Evolutionary conservation across 495 filamentous ascomycete species (phyloP).

Genomic region (Aspergillus ellipticus): DNA sequence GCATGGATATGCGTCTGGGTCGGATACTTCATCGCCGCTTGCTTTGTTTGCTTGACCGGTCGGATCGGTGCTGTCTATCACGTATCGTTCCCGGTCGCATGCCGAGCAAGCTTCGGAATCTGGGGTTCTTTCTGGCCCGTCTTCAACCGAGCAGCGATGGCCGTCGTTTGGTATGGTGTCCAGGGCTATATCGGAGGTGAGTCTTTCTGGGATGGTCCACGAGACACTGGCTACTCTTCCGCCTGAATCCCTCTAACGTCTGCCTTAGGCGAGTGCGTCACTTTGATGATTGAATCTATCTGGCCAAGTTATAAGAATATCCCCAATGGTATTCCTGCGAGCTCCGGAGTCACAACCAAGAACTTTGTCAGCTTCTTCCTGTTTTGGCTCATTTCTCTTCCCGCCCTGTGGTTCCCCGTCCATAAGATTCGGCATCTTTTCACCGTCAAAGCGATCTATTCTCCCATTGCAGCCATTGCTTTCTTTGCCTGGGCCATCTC

Average conservation of each 20-base stretch:
- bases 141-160: conserved; percentile 85
- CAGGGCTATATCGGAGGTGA: conserved; percentile 79
- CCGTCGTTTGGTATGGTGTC: conserved; percentile 74
- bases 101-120: conserved; percentile 74
- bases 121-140: conserved; percentile 90
- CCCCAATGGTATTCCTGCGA: conserved; percentile 61
- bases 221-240: neutral
- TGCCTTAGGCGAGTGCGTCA: conserved; percentile 61
- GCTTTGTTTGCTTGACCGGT: conserved; percentile 73
- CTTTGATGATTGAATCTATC: conserved; percentile 76
- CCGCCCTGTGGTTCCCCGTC: conserved; percentile 72
- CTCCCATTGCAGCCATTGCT: conserved; percentile 75
- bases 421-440: conserved; percentile 74
- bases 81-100: conserved; percentile 80
- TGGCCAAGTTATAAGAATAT: conserved; percentile 67
- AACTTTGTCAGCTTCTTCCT: conserved; percentile 78
- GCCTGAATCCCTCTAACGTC: conserved; percentile 4
- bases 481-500: conserved; percentile 92
- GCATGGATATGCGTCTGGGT: conserved; percentile 86
- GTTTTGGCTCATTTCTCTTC: conserved; percentile 78
- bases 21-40: conserved; percentile 73
- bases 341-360: conserved; percentile 69
- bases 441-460: conserved; percentile 84
- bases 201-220: neutral
- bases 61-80: conserved; percentile 89